phyloP scores from a whole-genome alignment of 352 stramenopile species.

The Globisporangium camurandrum region DNA sequence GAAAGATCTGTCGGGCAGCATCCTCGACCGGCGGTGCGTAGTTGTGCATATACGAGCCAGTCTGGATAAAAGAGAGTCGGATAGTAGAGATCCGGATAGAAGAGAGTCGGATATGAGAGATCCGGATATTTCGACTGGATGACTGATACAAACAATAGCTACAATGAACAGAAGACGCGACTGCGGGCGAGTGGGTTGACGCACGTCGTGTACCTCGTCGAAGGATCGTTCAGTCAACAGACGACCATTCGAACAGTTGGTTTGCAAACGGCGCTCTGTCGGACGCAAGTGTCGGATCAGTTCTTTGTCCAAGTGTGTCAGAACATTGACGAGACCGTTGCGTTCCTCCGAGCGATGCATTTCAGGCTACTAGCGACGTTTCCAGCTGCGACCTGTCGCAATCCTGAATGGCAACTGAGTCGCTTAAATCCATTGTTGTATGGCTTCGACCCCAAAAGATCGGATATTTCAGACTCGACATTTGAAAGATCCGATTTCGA shows the following conservation, averaged over 20 bases:
- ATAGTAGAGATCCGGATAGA: too few species aligned
- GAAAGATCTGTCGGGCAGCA: constrained; percentile 69
- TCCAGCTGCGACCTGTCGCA: constrained; percentile 23
- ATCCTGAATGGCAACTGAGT: constrained; percentile 16
- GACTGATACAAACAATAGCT: constrained; percentile 28
- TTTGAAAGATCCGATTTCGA: constrained; percentile 18
- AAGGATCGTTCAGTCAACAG: constrained; percentile 69
- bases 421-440: neutral
- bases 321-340: constrained; percentile 70
- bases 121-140: too few species aligned
- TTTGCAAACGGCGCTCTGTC: constrained; percentile 65
- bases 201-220: constrained; percentile 79
- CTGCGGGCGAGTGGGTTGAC: constrained; percentile 55
- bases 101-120: too few species aligned
- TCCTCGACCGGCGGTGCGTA: constrained; percentile 40
- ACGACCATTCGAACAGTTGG: constrained; percentile 52
- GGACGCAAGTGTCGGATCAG: constrained; percentile 74
- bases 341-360: constrained; percentile 63
- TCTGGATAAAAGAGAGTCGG: too few species aligned
- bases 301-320: constrained; percentile 79
- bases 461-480: too few species aligned
- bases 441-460: neutral
- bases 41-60: too few species aligned
- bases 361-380: constrained; percentile 53
- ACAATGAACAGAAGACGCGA: constrained; percentile 73